These are phyloP conservation scores for Phialemoniopsis sp. DNA, from an alignment of 2,329 filamentous ascomycete species.

Conservation along the genomic window DNA sequence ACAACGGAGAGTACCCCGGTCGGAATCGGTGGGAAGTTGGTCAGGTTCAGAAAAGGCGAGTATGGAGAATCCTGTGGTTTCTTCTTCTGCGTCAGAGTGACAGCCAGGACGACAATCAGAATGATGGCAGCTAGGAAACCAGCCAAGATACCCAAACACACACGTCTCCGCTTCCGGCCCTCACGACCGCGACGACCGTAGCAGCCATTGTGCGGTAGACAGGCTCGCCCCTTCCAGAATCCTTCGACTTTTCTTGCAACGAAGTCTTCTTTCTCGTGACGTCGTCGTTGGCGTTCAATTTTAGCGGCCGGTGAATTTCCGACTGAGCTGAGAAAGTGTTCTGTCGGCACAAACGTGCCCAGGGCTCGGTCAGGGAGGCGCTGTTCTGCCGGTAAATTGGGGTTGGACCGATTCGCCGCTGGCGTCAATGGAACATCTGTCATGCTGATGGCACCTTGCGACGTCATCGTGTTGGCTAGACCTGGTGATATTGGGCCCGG, in stretches of 20 bases:
- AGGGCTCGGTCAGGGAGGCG: slow-evolving; percentile 36
- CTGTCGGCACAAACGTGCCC: slow-evolving; percentile 40
- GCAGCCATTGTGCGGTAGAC: slow-evolving; percentile 59
- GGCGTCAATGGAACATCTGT: slow-evolving; percentile 54
- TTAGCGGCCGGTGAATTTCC: slow-evolving; percentile 33
- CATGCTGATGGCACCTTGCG: slow-evolving; percentile 57
- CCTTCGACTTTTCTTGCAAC: slow-evolving; percentile 52
- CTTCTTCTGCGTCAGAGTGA: slow-evolving; percentile 45
- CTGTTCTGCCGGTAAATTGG: slow-evolving; percentile 11
- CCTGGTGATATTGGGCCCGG: slow-evolving; percentile 61
- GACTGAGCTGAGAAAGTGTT: slow-evolving; percentile 33
- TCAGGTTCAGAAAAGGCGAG: slow-evolving; percentile 77
- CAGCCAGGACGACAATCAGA: slow-evolving; percentile 52
- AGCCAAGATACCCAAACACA: slow-evolving; percentile 50
- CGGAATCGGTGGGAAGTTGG: slow-evolving; percentile 80
- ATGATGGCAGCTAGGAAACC: slow-evolving; percentile 51
- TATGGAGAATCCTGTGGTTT: slow-evolving; percentile 18
- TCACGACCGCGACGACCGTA: slow-evolving; percentile 61
- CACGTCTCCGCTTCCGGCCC: slow-evolving; percentile 57
- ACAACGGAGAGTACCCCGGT: slow-evolving; percentile 78
- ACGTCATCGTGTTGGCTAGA: slow-evolving; percentile 57
- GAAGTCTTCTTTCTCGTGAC: slow-evolving; percentile 63
- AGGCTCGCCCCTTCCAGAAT: slow-evolving; percentile 63
- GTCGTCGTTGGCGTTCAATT: slow-evolving; percentile 47
- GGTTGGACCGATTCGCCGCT: slow-evolving; percentile 14